Conservation (phyloP, 352 stramenopile genomes). For the Phytophthora sansomeana region DNA sequence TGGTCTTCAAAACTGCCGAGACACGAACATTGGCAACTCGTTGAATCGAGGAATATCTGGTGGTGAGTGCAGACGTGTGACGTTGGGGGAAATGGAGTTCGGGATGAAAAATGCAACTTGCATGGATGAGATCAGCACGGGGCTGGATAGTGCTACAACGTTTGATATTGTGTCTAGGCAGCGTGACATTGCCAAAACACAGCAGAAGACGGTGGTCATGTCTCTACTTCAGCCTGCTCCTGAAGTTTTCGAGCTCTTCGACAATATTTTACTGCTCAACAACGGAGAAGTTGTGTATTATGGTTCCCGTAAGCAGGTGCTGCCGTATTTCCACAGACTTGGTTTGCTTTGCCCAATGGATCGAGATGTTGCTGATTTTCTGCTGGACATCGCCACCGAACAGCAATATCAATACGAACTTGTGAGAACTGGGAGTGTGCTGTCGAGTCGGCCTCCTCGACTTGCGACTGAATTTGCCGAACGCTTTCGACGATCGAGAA, state of each 20-base stretch:
- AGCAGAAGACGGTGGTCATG: conserved; percentile 49
- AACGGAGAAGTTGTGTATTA: conserved; percentile 83
- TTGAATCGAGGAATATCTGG: conserved; percentile 63
- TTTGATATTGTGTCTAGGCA: conserved; percentile 54
- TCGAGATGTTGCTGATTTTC: no score
- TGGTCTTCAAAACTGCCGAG: conserved; percentile 40
- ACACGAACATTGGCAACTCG: conserved; percentile 56
- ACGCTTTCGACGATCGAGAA: conserved; percentile 20
- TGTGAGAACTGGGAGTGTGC: conserved; percentile 1
- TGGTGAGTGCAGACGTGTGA: conserved; percentile 71
- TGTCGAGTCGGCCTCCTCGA: conserved; percentile 1
- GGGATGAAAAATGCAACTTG: conserved; percentile 36
- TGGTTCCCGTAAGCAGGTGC: conserved; percentile 22
- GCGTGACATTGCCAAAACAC: conserved; percentile 32
- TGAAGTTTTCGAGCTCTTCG: conserved; percentile 91
- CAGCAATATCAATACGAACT: conserved; percentile 26
- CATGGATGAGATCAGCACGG: conserved; percentile 45
- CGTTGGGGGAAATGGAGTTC: conserved; percentile 79
- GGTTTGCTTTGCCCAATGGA: conserved; percentile 31
- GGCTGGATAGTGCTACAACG: conserved; percentile 8
- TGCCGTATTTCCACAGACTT: no score
- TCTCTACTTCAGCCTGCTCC: conserved; percentile 85
- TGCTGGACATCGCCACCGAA: no score
- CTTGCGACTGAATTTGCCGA: conserved; percentile 41
- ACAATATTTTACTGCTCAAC: conserved; percentile 52